A percentile compares a stretch with the other conserved stretches of the same genome.
These are phyloP conservation scores for Hibiscus mutabilis DNA, from an alignment of 345 rosid genomes.

Conservation along the genomic window DNA sequence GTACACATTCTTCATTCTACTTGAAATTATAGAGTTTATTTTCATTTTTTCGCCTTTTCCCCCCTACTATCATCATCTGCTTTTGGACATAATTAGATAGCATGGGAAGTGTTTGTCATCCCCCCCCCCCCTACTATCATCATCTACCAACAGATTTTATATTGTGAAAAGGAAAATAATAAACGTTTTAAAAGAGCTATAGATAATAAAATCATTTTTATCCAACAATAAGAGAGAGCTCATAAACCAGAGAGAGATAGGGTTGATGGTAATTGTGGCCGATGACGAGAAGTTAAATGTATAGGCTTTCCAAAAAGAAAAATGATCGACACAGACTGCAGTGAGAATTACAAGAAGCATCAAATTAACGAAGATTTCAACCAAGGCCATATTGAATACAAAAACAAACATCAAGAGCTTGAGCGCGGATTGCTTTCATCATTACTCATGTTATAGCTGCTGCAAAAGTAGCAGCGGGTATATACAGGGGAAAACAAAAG, in stretches of 20 bases:
- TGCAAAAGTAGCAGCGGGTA: neutral
- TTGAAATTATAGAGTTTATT: neutral
- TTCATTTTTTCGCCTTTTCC: too few species aligned
- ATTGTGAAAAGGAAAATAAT: neutral
- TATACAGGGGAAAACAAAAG: neutral
- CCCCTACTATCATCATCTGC: neutral
- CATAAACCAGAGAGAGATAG: neutral
- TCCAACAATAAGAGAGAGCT: neutral
- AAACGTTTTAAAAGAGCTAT: neutral
- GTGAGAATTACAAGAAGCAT: neutral
- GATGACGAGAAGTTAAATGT: neutral
- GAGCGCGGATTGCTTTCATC: neutral
- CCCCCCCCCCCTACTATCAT: too few species aligned
- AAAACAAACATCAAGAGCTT: neutral
- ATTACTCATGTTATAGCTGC: neutral
- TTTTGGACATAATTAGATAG: conserved; percentile 19
- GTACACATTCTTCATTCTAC: conserved; percentile 19
- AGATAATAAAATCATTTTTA: neutral
- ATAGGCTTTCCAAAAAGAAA: neutral
- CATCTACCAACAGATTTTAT: neutral
- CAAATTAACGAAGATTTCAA: neutral
- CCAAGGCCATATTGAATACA: neutral
- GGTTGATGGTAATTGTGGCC: neutral
- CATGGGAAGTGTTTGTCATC: too few species aligned
- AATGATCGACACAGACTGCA: neutral